phyloP scores from a whole-genome alignment of 441 rosid species.

The Gossypium gossypioides region DNA sequence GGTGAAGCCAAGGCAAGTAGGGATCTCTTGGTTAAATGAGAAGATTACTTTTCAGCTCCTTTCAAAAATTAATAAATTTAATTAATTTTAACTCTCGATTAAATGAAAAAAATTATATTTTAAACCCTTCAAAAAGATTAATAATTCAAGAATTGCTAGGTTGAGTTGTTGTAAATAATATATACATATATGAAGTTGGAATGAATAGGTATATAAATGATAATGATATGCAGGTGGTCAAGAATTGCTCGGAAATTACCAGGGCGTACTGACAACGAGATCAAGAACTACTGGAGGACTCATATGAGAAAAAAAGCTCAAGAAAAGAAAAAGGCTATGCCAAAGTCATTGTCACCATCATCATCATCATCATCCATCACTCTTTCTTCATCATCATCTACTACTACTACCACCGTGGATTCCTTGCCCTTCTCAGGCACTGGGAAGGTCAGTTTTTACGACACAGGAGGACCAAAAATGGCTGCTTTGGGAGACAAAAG shows the following conservation, averaged over 20 bases:
- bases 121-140: no score
- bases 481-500: constrained; percentile 24
- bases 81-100: no score
- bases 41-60: no score
- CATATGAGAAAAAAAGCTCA: constrained; percentile 83
- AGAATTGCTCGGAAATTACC: constrained; percentile 82
- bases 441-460: constrained; percentile 53
- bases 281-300: constrained; percentile 95
- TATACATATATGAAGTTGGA: not conserved
- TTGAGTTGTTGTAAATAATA: no score
- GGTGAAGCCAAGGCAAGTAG: no score
- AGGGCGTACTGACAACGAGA: constrained; percentile 89
- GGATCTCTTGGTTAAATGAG: no score
- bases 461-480: constrained; percentile 47
- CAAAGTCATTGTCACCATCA: constrained; percentile 19
- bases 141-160: no score
- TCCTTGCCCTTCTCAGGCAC: constrained; percentile 27
- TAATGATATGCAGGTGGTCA: constrained; percentile 60
- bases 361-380: constrained; percentile 32
- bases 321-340: constrained; percentile 43
- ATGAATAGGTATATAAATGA: not conserved
- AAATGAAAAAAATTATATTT: no score
- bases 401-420: constrained; percentile 33
- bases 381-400: constrained; percentile 41
- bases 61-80: no score